Conservation (phyloP, 768 basidiomycete species). For the Collybiopsis confluens region DNA sequence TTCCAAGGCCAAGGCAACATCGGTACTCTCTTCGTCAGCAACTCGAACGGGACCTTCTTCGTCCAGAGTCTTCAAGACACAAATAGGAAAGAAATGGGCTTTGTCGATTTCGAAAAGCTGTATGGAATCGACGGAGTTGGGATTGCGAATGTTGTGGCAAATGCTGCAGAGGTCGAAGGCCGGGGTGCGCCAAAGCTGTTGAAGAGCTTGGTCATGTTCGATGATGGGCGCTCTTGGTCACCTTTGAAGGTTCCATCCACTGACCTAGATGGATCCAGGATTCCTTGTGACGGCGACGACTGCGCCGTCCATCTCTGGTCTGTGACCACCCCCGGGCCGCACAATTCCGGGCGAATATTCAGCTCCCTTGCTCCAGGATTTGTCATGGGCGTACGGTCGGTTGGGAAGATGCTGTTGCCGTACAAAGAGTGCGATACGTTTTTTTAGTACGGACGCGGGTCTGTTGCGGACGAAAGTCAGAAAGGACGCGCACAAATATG, state of each 20-base stretch:
- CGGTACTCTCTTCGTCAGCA: constrained; percentile 93
- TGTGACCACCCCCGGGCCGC: constrained; percentile 83
- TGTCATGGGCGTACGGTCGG: constrained; percentile 93
- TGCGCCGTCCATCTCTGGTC: constrained; percentile 93
- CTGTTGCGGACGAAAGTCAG: constrained; percentile 78
- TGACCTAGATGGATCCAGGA: constrained; percentile 56
- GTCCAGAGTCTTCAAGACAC: constrained; percentile 88
- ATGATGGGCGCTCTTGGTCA: constrained; percentile 85
- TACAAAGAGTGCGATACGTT: constrained; percentile 94
- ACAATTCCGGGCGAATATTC: constrained; percentile 93
- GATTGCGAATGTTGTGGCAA: constrained; percentile 81
- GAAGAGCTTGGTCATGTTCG: constrained; percentile 80
- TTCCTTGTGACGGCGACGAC: constrained; percentile 52
- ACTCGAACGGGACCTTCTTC: constrained; percentile 95
- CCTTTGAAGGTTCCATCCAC: constrained; percentile 49
- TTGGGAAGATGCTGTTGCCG: constrained; percentile 60
- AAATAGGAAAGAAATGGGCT: constrained; percentile 84
- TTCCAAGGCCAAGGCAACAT: constrained; percentile 60
- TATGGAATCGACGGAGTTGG: constrained; percentile 89
- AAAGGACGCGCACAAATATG: constrained; percentile 83
- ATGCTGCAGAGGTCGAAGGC: constrained; percentile 79
- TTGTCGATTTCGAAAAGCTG: constrained; percentile 89
- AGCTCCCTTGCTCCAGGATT: constrained; percentile 93
- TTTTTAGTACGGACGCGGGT: constrained; percentile 86
- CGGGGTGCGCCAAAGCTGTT: constrained; percentile 67